Evolutionary conservation across 805 yeast genomes (phyloP), one percentile per base, ranked within the genome.

Genomic region (Nakazawaea laoshanensis): DNA sequence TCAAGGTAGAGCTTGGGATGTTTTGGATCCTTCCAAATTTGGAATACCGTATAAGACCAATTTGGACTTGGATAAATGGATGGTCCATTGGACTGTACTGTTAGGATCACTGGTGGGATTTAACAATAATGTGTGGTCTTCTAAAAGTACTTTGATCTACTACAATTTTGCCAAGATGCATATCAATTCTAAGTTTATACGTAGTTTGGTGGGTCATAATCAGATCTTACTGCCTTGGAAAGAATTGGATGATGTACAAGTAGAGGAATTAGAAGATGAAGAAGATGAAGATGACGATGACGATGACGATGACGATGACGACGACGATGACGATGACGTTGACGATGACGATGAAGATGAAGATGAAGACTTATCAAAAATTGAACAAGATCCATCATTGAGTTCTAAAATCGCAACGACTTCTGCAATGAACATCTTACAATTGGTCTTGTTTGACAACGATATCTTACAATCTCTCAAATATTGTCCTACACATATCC

Each of bases 121-220:
- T 14, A 55, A 54, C 19, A 47, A 50, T 30, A 70, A 75, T 24
- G 53, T 65, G 0, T 78, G 87, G 87, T 71, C 81, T 7, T 68
- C 81, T 1, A 78, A 78, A 44, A 74, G 82, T 1, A 77, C 85
- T 0, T 57, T 78, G 38, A 70, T 78, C 27, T 79, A 78, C 47
- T 78, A 78, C 46, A 77, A 78, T 46, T 78, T 77, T 59, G 87
- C 87, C 21, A 74, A 77, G 45, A 74, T 78, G 81, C 80, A 77
- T 48, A 71, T 78, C 20, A 78, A 78, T 47, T 74, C 70, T 12
- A 36, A 32, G n/a, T 38, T 34, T 60, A 7, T 43, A 58, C 4
- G 67, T 70, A 3, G 69, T 70, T 5, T 48, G 74, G 21, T 59
- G 57, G 24, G 50, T 67, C 11, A 67, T 56, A 21, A 59, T 57